phyloP scores from a whole-genome alignment of 306 rosid genomes.

The Spatholobus suberectus region DNA sequence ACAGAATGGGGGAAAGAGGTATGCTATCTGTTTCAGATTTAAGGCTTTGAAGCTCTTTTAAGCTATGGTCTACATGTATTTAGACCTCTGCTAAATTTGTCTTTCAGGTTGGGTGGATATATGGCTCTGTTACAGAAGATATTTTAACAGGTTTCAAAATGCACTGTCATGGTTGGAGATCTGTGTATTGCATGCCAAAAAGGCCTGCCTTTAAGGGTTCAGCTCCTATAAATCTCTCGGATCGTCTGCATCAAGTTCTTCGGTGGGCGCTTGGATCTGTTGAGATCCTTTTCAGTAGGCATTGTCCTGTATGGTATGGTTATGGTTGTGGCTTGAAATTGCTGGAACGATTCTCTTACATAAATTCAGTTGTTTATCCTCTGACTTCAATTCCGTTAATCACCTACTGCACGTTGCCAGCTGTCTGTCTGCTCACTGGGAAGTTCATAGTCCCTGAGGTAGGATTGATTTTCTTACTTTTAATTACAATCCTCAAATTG shows the following conservation, averaged over 20 bases:
- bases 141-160: constrained; percentile 92
- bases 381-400: constrained; percentile 85
- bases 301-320: constrained; percentile 94
- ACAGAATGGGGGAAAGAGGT: constrained; percentile 93
- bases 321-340: constrained; percentile 90
- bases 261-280: constrained; percentile 98
- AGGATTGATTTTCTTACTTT: constrained; percentile 14
- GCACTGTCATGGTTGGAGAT: constrained; percentile 98
- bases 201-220: constrained; percentile 95
- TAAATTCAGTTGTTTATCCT: constrained; percentile 93
- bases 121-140: constrained; percentile 95
- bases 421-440: constrained; percentile 92
- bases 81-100: constrained; percentile 9
- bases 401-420: constrained; percentile 82
- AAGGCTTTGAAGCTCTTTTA: constrained; percentile 22
- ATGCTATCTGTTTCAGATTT: constrained; percentile 10
- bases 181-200: constrained; percentile 92
- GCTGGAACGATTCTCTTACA: constrained; percentile 89
- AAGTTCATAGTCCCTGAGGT: constrained; percentile 92
- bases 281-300: constrained; percentile 84
- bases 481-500: neutral
- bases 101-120: constrained; percentile 91
- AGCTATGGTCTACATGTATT: neutral
- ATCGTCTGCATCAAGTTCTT: constrained; percentile 91
- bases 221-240: constrained; percentile 91